A percentile compares a stretch with the other conserved stretches of the same genome.
Evolutionary conservation across 1,139 yeast genomes (phyloP).

Genomic region (Pichia sp.): DNA sequence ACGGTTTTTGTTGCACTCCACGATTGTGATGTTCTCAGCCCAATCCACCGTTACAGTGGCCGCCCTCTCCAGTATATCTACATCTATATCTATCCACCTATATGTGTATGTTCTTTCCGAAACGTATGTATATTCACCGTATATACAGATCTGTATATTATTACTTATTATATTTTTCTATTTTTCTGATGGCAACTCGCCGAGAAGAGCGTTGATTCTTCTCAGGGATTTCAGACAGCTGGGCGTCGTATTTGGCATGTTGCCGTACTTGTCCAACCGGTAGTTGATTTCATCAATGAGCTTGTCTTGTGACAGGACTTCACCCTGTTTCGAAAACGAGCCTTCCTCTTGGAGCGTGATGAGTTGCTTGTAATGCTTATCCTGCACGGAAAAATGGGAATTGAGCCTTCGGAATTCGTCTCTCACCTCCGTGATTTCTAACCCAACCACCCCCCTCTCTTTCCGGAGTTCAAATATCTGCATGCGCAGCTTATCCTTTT

Average conservation of each 20-base stretch:
- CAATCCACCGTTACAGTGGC: neutral
- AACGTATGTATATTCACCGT: neutral
- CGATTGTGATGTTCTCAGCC: neutral
- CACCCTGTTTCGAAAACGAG: constrained; percentile 7
- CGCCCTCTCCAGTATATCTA: neutral
- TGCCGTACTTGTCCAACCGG: constrained; percentile 28
- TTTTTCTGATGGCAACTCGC: constrained; percentile 14
- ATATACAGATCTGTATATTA: constrained; percentile 2
- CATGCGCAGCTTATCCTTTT: constrained; percentile 41
- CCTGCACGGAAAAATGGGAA: constrained; percentile 28
- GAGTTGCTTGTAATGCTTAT: constrained; percentile 21
- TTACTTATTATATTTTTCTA: constrained; percentile 13
- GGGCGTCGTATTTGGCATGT: constrained; percentile 38
- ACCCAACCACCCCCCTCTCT: constrained; percentile 39
- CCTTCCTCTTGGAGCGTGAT: constrained; percentile 2
- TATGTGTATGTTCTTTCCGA: neutral
- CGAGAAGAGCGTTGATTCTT: constrained; percentile 29
- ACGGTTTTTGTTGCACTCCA: neutral
- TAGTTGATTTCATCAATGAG: constrained; percentile 11
- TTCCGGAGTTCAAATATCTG: constrained; percentile 39
- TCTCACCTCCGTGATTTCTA: constrained; percentile 40
- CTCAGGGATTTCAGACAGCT: constrained; percentile 39
- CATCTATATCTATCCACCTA: neutral
- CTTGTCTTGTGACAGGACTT: neutral
- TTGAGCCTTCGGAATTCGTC: constrained; percentile 32